Evolutionary conservation across 495 filamentous ascomycete species (phyloP).

Genomic region (Mytilinidion resinicola): DNA sequence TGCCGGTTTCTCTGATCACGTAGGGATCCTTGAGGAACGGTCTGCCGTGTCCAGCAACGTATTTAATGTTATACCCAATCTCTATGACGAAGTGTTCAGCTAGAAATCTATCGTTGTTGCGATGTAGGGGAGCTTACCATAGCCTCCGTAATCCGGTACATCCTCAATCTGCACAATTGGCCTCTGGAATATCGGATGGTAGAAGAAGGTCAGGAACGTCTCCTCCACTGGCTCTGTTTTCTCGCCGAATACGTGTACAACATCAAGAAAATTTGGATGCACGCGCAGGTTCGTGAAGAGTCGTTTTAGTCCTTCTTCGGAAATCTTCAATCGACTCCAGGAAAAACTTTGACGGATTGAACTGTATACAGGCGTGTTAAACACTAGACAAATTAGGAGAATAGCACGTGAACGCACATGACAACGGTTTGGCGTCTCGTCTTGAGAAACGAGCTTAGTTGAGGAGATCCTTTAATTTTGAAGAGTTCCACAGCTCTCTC

Average conservation of each 20-base stretch:
- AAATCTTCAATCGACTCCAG: not conserved
- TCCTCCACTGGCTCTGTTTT: not conserved
- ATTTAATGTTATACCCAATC: slow-evolving; percentile 1
- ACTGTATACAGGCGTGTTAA: no score
- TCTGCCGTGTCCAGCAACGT: not conserved
- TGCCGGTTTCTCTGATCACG: not conserved
- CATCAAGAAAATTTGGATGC: slow-evolving; percentile 1
- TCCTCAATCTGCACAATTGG: not conserved
- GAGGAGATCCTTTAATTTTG: not conserved
- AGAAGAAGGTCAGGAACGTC: not conserved
- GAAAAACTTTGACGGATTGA: not conserved
- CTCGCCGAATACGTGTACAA: not conserved
- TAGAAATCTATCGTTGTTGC: no score
- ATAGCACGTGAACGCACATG: not conserved
- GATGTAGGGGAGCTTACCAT: not conserved
- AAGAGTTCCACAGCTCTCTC: not conserved
- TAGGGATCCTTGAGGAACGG: not conserved
- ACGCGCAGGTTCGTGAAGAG: not conserved
- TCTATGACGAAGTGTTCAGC: not conserved
- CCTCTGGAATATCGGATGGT: not conserved
- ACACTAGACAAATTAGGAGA: no score
- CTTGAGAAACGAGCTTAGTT: not conserved
- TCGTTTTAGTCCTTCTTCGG: not conserved
- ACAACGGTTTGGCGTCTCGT: not conserved
- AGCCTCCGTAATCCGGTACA: not conserved